phyloP scores from a whole-genome alignment of 1,284 basidiomycete species.

The Inonotus obliquus region DNA sequence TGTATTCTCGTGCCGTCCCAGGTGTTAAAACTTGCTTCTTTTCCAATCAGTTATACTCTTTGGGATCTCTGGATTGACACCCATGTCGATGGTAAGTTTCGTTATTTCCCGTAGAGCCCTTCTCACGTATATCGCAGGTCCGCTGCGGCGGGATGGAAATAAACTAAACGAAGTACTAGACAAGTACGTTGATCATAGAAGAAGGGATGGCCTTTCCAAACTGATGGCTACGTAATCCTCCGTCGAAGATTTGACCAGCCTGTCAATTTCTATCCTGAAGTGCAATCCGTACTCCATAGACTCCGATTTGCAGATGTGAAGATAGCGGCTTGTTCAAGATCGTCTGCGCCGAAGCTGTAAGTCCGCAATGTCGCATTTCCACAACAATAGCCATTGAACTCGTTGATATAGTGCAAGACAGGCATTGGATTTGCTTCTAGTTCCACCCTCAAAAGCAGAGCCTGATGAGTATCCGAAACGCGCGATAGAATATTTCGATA shows the following conservation, averaged over 20 bases:
- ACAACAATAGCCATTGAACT: not conserved
- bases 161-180: conserved; percentile 60
- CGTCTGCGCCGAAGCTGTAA: conserved; percentile 64
- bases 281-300: conserved; percentile 69
- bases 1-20: conserved; percentile 18
- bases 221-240: too few species aligned
- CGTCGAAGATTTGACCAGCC: conserved; percentile 49
- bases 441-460: conserved; percentile 45
- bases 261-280: conserved; percentile 72
- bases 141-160: conserved; percentile 54
- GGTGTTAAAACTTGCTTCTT: not conserved
- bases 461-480: conserved; percentile 36
- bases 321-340: conserved; percentile 77
- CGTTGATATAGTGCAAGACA: conserved; percentile 61
- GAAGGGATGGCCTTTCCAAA: too few species aligned
- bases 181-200: conserved; percentile 38
- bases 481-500: conserved; percentile 71
- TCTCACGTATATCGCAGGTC: conserved; percentile 38
- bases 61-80: conserved; percentile 85
- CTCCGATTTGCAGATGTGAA: conserved; percentile 50
- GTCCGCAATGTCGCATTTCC: conserved; percentile 26
- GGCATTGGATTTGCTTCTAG: conserved; percentile 63
- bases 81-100: conserved; percentile 46
- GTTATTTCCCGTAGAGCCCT: not conserved
- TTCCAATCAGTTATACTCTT: conserved; percentile 64